These are phyloP conservation scores for Ricinus communis DNA, from an alignment of 345 rosid species.

Conservation along the genomic window DNA sequence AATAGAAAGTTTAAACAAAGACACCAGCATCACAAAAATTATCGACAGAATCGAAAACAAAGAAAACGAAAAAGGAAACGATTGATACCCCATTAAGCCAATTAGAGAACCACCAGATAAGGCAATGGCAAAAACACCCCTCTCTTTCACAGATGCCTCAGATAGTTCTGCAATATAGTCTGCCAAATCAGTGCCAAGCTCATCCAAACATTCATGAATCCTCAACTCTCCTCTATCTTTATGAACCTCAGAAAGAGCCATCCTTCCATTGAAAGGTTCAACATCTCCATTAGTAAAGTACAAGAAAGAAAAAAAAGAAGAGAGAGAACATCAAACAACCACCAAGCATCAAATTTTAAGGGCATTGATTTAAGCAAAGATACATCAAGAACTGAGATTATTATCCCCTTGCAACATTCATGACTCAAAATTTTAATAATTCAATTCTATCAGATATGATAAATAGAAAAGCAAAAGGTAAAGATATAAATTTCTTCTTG, in stretches of 20 bases:
- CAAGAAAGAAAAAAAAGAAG: background rate
- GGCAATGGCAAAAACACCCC: slow-evolving; percentile 77
- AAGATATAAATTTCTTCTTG: background rate
- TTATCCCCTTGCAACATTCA: background rate
- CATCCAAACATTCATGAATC: slow-evolving; percentile 71
- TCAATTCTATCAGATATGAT: background rate
- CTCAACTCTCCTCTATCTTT: slow-evolving; percentile 66
- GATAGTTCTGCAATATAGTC: slow-evolving; percentile 82
- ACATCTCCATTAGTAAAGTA: slow-evolving; percentile 19
- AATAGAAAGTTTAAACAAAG: slow-evolving; percentile 27
- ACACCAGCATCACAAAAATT: slow-evolving; percentile 24
- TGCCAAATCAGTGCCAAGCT: slow-evolving; percentile 75
- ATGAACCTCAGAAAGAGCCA: slow-evolving; percentile 63
- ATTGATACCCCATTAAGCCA: slow-evolving; percentile 62
- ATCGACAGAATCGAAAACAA: too few relatives aligned
- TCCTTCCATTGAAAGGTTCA: slow-evolving; percentile 35
- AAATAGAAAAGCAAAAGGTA: background rate
- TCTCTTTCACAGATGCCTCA: slow-evolving; percentile 76
- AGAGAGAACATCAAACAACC: slow-evolving; percentile 8
- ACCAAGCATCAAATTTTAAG: slow-evolving; percentile 5
- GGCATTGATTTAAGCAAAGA: background rate
- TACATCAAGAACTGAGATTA: slow-evolving; percentile 14
- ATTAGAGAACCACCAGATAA: slow-evolving; percentile 89
- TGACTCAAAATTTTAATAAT: slow-evolving; percentile 4
- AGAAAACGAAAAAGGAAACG: slow-evolving; percentile 17